A percentile compares a stretch with the other conserved stretches of the same genome.
Conservation (phyloP, 768 basidiomycete species). For the Sarcomyxa edulis region DNA sequence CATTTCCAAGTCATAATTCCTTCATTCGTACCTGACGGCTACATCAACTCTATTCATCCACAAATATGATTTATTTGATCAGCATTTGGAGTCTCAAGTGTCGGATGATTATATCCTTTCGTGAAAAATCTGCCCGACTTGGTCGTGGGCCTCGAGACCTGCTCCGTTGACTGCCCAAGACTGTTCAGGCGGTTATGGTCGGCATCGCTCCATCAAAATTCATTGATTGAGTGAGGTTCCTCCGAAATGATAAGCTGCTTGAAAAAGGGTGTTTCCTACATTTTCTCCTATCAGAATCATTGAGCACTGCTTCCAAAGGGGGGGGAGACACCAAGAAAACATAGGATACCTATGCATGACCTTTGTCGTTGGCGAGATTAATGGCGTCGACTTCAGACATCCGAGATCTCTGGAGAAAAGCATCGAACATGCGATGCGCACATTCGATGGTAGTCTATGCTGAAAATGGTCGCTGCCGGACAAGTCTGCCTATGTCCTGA, state of each 20-base stretch:
- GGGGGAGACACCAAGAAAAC: not conserved
- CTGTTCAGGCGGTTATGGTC: conserved; percentile 72
- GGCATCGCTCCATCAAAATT: conserved; percentile 50
- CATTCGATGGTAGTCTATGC: conserved; percentile 43
- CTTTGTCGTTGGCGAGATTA: conserved; percentile 71
- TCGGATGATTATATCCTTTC: conserved; percentile 56
- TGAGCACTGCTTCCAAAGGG: not conserved
- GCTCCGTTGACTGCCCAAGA: conserved; percentile 67
- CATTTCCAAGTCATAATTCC: conserved; percentile 40
- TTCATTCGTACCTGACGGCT: conserved; percentile 51
- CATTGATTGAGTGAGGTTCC: conserved; percentile 47
- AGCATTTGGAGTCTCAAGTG: conserved; percentile 61
- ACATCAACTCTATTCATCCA: conserved; percentile 48
- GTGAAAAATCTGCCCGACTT: conserved; percentile 55
- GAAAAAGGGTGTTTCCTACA: conserved; percentile 71
- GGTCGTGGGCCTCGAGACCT: conserved; percentile 67
- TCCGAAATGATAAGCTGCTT: conserved; percentile 74
- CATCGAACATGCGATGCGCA: conserved; percentile 72
- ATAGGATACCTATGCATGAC: too few relatives aligned
- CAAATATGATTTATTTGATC: conserved; percentile 70
- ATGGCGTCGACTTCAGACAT: conserved; percentile 55
- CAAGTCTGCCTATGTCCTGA: too few relatives aligned
- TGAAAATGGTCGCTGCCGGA: conserved; percentile 27
- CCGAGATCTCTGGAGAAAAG: conserved; percentile 60
- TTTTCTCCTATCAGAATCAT: not conserved